Percentiles rank a stretch among this genome's conserved stretches.
phyloP scores from a whole-genome alignment of 73 alveolate species.

The Tetrahymena elliotti region DNA sequence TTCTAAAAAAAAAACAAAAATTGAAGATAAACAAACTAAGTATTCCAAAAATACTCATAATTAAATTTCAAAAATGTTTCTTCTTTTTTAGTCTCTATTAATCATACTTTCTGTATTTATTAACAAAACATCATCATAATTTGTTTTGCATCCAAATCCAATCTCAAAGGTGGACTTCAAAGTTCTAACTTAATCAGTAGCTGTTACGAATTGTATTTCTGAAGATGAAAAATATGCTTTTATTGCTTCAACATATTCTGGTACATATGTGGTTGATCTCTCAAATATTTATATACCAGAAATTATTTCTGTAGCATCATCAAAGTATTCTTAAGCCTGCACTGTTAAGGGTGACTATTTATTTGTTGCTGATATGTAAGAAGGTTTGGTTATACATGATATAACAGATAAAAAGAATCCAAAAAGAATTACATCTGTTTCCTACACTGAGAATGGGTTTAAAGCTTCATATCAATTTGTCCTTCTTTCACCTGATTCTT shows the following conservation, averaged over 20 bases:
- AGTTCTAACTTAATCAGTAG: neutral
- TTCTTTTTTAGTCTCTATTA: neutral
- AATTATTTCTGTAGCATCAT: neutral
- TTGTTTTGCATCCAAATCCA: neutral
- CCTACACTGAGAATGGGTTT: neutral
- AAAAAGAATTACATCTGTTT: neutral
- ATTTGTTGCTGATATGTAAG: neutral
- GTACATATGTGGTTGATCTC: neutral
- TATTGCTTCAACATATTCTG: neutral
- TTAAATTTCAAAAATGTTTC: neutral
- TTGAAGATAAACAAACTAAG: no score
- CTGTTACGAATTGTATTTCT: neutral
- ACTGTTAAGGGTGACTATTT: neutral
- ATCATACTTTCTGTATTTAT: no score
- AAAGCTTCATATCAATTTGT: neutral
- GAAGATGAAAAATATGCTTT: neutral
- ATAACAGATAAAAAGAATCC: neutral
- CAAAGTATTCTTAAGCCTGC: neutral
- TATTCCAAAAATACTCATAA: no score
- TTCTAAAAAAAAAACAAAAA: neutral
- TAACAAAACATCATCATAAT: neutral
- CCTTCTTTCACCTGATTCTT: neutral
- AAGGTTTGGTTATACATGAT: neutral
- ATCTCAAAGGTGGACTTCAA: neutral
- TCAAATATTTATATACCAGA: neutral